Percentiles rank a stretch among this genome's conserved stretches.
phyloP scores from a whole-genome alignment of 768 basidiomycete species.

The Trametes punicea region DNA sequence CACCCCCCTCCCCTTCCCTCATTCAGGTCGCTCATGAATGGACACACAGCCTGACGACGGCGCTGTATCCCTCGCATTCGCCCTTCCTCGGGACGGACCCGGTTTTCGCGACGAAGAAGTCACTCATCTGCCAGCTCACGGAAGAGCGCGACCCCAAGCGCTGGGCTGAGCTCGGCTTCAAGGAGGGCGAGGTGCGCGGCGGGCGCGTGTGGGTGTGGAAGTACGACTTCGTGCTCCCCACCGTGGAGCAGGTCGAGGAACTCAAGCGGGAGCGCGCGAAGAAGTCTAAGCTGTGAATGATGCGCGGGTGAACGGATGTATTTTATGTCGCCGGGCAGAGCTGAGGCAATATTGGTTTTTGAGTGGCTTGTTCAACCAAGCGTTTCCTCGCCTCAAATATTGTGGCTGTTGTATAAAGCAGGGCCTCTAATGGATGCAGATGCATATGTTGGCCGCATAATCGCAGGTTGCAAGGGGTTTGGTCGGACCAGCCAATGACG shows the following conservation, averaged over 20 bases:
- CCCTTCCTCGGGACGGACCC: conserved; percentile 37
- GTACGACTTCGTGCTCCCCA: conserved; percentile 32
- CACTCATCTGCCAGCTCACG: conserved; percentile 30
- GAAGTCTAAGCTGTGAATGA: conserved; percentile 14
- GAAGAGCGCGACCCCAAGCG: conserved; percentile 27
- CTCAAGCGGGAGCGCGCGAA: conserved; percentile 18
- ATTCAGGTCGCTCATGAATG: neutral
- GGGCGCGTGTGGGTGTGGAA: conserved; percentile 34
- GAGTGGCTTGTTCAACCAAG: conserved; percentile 3
- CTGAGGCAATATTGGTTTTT: neutral
- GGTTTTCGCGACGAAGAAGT: conserved; percentile 35
- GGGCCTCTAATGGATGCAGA: neutral
- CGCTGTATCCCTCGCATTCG: conserved; percentile 33
- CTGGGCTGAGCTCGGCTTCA: conserved; percentile 31
- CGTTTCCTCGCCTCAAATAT: neutral
- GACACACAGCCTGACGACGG: conserved; percentile 28
- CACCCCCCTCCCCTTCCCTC: neutral
- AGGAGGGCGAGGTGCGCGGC: conserved; percentile 29
- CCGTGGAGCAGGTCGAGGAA: conserved; percentile 29
- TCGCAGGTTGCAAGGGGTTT: neutral
- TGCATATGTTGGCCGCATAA: neutral
- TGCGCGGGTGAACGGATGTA: too few species aligned
- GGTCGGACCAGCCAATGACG: neutral
- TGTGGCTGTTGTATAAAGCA: neutral
- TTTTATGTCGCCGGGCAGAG: neutral